Conservation (phyloP, 441 rosid genomes). For the Rhodomyrtus psidioides region DNA sequence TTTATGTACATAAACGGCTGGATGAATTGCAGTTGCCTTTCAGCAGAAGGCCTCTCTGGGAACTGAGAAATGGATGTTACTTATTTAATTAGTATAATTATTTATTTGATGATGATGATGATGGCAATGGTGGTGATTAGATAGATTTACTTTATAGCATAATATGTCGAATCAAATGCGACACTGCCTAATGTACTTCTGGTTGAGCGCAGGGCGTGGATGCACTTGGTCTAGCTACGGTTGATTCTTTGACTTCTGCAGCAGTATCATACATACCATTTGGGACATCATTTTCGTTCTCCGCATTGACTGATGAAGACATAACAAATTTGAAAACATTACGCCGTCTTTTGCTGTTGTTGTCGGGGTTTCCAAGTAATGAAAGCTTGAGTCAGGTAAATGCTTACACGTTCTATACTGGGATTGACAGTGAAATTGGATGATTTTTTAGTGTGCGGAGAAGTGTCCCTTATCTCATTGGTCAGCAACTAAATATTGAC, state of each 20-base stretch:
- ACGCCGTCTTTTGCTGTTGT: constrained; percentile 51
- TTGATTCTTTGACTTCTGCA: constrained; percentile 49
- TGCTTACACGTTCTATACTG: background rate
- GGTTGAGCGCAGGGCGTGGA: constrained; percentile 63
- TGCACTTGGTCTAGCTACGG: constrained; percentile 78
- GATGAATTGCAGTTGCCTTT: background rate
- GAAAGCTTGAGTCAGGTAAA: constrained; percentile 34
- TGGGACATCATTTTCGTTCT: constrained; percentile 25
- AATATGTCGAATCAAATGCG: background rate
- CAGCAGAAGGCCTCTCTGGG: background rate
- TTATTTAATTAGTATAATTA: background rate
- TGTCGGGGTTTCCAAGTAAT: constrained; percentile 41
- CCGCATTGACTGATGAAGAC: constrained; percentile 74
- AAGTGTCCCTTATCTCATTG: background rate
- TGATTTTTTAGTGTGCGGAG: background rate
- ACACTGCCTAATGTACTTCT: background rate
- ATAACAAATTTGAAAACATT: constrained; percentile 59
- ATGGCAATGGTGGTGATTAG: background rate
- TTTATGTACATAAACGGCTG: background rate
- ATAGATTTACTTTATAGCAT: background rate
- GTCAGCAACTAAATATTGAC: background rate
- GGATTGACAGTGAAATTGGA: background rate
- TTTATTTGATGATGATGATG: background rate
- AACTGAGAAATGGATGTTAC: background rate
- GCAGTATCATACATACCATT: constrained; percentile 41